Evolutionary conservation across 1,284 basidiomycete species (phyloP), one percentile per base, ranked within the genome.

Genomic region (Phellopilus nigrolimitatus): DNA sequence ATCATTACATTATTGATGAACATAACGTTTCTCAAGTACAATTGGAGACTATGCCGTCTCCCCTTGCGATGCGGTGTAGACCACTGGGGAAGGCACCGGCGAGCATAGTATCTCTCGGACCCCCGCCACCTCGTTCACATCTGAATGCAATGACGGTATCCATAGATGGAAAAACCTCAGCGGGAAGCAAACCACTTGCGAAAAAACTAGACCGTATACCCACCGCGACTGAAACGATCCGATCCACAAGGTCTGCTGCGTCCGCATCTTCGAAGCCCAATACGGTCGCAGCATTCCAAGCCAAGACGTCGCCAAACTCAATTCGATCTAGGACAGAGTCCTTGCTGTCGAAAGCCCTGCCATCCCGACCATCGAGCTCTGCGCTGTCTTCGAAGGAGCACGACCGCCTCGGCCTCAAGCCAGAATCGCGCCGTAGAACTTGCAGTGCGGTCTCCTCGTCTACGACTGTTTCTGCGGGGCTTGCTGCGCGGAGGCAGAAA

Each of bases 41-140:
- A 33, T 31, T 51, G 38, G 30, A 54, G n/a, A 33, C 49, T 3
- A 19, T 53, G 12, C 37, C 34, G 1, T 12, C 42, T 17, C 31
- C 31, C 15, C 25, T 44, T n/a, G 17, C 42, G 4, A 44, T 31
- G 34, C 34, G 34, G 9, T 28, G 42, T 30, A 44, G 22, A 15
- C 27, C 42, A 19, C 8, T 21, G 15, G 27, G 28, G 27, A 44
- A 44, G 27, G 24, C 42, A 6, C 13, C 42, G 7, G 27, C n/a
- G 13, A 24, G 10, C 9, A 33, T 12, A 27, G 31, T 17, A 4
- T 44, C 31, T 4, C 25, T n/a, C n/a, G n/a, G n/a, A n/a, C n/a
- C n/a, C n/a, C n/a, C n/a, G n/a, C n/a, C n/a, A n/a, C n/a, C 10
- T n/a, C 27, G 42, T 30, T 17, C 42, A 4, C n/a, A 12, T 4